Evolutionary conservation across 441 rosid species (phyloP).

Genomic region (Jatropha multifida): DNA sequence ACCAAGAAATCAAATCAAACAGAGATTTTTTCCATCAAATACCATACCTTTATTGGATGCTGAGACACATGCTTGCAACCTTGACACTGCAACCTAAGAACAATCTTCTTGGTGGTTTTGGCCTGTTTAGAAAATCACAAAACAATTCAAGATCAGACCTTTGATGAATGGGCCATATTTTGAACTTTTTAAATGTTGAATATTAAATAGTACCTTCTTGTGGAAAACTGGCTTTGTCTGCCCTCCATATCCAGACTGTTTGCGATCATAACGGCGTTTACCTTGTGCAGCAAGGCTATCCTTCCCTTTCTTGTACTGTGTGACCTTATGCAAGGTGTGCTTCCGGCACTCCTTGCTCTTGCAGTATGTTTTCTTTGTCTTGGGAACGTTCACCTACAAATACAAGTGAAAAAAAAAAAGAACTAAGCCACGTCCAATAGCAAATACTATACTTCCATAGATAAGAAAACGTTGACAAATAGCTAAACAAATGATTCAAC

Average conservation of each 20-base stretch:
- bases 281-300: conserved; percentile 72
- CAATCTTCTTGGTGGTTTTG: conserved; percentile 71
- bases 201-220: conserved; percentile 1
- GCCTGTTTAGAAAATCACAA: conserved; percentile 33
- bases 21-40: neutral
- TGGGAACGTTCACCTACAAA: conserved; percentile 59
- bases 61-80: conserved; percentile 67
- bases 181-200: neutral
- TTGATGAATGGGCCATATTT: no score
- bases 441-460: neutral
- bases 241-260: conserved; percentile 67
- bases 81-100: conserved; percentile 66
- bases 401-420: neutral
- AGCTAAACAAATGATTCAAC: neutral
- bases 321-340: conserved; percentile 77
- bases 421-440: neutral
- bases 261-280: conserved; percentile 69
- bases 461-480: neutral
- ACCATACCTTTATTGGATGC: conserved; percentile 48
- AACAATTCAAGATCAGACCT: neutral
- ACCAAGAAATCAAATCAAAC: neutral
- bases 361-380: conserved; percentile 66
- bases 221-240: conserved; percentile 71
- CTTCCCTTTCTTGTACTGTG: conserved; percentile 74
- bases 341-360: conserved; percentile 65